Conservation (phyloP, 495 filamentous ascomycete species). For the Rhypophila decipiens region DNA sequence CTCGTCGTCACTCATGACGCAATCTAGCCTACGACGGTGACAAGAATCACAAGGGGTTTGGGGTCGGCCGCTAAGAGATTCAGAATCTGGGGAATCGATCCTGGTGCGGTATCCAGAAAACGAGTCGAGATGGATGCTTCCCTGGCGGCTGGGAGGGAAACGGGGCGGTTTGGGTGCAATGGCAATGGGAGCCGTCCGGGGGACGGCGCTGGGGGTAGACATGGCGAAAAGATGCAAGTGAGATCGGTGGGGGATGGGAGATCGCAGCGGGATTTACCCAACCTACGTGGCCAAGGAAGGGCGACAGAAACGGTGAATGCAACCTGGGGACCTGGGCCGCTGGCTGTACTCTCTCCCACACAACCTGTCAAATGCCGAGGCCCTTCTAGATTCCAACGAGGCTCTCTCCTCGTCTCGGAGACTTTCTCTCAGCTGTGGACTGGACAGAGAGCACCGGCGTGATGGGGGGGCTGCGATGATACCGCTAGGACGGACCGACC, state of each 20-base stretch:
- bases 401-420: background rate
- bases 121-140: slow-evolving; percentile 33
- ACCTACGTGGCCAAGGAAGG: slow-evolving; percentile 1
- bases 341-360: background rate
- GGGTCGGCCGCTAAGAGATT: slow-evolving; percentile 37
- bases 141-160: slow-evolving; percentile 36
- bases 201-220: slow-evolving; percentile 42
- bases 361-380: slow-evolving; percentile 10
- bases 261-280: slow-evolving; percentile 14
- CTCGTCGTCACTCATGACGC: slow-evolving; percentile 74
- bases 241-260: slow-evolving; percentile 19
- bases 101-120: slow-evolving; percentile 38
- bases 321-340: slow-evolving; percentile 1
- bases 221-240: too few species aligned
- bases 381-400: background rate
- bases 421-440: slow-evolving; percentile 1
- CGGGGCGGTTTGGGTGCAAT: slow-evolving; percentile 49
- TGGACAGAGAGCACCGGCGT: slow-evolving; percentile 4
- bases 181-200: slow-evolving; percentile 50
- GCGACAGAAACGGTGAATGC: slow-evolving; percentile 5
- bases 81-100: slow-evolving; percentile 44
- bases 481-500: slow-evolving; percentile 4
- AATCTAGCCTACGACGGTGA: slow-evolving; percentile 76
- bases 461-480: slow-evolving; percentile 1
- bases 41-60: slow-evolving; percentile 55